Base-by-base conservation (phyloP, 768 basidiomycete species). In the Amanita polypyramis region DNA sequence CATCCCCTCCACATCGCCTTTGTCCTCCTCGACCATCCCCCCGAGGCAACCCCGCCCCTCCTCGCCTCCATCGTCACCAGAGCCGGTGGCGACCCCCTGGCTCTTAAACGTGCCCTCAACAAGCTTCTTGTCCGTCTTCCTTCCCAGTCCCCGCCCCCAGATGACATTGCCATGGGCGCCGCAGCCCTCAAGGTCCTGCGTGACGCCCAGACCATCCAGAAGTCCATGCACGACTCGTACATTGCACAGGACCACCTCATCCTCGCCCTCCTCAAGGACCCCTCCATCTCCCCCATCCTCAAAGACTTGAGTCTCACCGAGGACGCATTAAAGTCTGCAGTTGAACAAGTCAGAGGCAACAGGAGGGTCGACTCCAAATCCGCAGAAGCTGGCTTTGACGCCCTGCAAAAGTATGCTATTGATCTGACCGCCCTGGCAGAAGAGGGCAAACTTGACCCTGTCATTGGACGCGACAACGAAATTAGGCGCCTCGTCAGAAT, bases 361-460 rank as follows among this genome's bases (percentile, higher is more conserved):
- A 74, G 85, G 52, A 75, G 89, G 21, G 80, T 96, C 3, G 92
- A 97, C 57, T 83, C 77, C 52, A 87, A 77, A 62, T 80, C 77
- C 15, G 91, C 94, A 0, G 95, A 98, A 60, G 80, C 87, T 54
- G 91, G 90, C 23, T 97, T 96, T 55, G 93, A 97, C 51, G 94
- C 94, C 1, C 68, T 97, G 25, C 76, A 79, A 53, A 96, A 96
- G 65, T 91, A 90, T 59, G 88, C 88, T 1, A 66, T 85, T 11
- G 91, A 96, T 62, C 68, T 95, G 40, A 96, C 93, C 0, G 72
- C 85, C 3, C 71, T 94, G 2, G 93, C 93, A 25, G 82, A 85
- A 60, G 87, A 90, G 60, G 92, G 93, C 11, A 94, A 94, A 62
- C 79, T 95, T n/a, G 93, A 96, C 62, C 93, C 93, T 3, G 88